These are phyloP conservation scores for Pythium monospermum DNA, from an alignment of 352 stramenopile species.

Conservation along the genomic window DNA sequence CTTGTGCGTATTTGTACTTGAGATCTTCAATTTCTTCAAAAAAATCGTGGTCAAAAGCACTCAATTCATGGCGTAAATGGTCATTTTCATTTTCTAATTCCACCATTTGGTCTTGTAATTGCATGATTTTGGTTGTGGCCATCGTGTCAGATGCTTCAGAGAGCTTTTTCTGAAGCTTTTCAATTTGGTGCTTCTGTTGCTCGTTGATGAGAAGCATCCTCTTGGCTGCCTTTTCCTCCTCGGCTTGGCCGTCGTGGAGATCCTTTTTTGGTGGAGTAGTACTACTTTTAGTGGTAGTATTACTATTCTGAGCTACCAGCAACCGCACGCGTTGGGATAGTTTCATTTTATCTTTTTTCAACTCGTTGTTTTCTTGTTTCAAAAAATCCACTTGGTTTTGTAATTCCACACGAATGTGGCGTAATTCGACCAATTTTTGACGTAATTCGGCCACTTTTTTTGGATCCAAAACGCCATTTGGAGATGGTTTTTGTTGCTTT, in stretches of 20 bases:
- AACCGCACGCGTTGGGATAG: conserved; percentile 62
- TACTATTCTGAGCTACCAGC: no score
- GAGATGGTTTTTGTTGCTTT: conserved; percentile 26
- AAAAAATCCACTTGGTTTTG: conserved; percentile 37
- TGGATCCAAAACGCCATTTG: no score
- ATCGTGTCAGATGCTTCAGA: no score
- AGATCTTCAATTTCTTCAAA: conserved; percentile 96
- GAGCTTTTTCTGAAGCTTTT: conserved; percentile 9
- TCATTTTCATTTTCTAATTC: conserved; percentile 55
- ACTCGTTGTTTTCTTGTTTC: conserved; percentile 28
- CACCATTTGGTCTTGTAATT: conserved; percentile 7
- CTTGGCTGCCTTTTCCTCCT: conserved; percentile 17
- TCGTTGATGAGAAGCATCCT: conserved; percentile 2
- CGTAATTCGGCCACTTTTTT: conserved; percentile 39
- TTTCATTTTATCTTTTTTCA: conserved; percentile 59
- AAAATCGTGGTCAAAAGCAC: conserved; percentile 92
- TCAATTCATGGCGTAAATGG: conserved; percentile 70
- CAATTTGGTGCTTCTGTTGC: background rate
- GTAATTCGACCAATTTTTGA: conserved; percentile 41
- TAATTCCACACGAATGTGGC: conserved; percentile 34
- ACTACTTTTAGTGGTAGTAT: no score
- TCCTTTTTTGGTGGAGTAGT: conserved; percentile 17
- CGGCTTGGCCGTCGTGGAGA: background rate
- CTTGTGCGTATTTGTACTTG: conserved; percentile 92
- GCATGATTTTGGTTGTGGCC: background rate